Conservation (phyloP, 495 filamentous ascomycete genomes). For the Aspergillus funiculosus region DNA sequence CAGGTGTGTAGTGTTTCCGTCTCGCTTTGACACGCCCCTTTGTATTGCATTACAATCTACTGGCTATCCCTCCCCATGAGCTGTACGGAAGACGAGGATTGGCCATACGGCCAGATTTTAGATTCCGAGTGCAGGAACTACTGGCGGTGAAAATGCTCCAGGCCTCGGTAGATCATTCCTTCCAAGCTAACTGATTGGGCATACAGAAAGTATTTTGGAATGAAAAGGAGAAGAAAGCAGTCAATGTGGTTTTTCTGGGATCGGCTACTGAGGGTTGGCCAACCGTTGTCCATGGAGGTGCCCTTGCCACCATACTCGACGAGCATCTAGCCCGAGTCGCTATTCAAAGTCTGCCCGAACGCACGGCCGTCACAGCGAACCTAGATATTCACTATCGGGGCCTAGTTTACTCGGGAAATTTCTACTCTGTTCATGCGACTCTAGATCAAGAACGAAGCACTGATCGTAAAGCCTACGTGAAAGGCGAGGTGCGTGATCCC, state of each 20-base stretch:
- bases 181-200: conserved; percentile 22
- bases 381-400: conserved; percentile 59
- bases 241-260: conserved; percentile 61
- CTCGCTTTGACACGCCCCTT: too few relatives aligned
- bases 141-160: conserved; percentile 4
- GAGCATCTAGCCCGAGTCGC: conserved; percentile 48
- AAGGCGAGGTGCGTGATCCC: conserved; percentile 47
- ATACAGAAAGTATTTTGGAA: conserved; percentile 49
- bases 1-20: conserved; percentile 30
- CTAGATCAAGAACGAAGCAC: conserved; percentile 44
- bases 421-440: conserved; percentile 57
- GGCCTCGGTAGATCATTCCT: conserved; percentile 4
- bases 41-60: too few relatives aligned
- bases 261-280: conserved; percentile 62
- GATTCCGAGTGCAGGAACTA: conserved; percentile 12
- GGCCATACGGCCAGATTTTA: neutral
- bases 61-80: too few relatives aligned
- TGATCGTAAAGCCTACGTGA: conserved; percentile 59
- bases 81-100: too few relatives aligned
- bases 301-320: conserved; percentile 64
- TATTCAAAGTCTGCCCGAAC: conserved; percentile 34
- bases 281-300: conserved; percentile 70
- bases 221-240: conserved; percentile 37
- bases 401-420: conserved; percentile 51
- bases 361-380: conserved; percentile 56